phyloP scores from a whole-genome alignment of 139 green algal genomes.

The Picochlorum sp. region DNA sequence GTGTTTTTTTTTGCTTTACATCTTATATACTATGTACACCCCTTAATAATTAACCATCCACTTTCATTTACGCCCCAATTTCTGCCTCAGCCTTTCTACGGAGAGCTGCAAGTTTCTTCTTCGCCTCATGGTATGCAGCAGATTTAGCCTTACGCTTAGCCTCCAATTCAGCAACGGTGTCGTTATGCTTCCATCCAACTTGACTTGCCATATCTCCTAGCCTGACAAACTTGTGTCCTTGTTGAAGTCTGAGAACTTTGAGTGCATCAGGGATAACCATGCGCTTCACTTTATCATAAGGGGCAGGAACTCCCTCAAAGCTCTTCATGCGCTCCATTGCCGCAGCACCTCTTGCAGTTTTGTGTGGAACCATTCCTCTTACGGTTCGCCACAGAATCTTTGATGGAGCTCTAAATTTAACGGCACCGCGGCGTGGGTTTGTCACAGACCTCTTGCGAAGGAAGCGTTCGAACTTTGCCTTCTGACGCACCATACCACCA shows the following conservation, averaged over 20 bases:
- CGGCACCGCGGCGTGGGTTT: slow-evolving; percentile 81
- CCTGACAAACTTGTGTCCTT: slow-evolving; percentile 70
- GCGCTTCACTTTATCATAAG: slow-evolving; percentile 65
- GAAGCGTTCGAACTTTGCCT: slow-evolving; percentile 94
- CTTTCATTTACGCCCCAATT: background rate
- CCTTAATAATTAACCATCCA: background rate
- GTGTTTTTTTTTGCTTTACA: background rate
- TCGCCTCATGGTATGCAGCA: slow-evolving; percentile 67
- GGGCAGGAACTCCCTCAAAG: slow-evolving; percentile 88
- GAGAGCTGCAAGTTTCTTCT: slow-evolving; percentile 61
- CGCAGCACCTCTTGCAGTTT: slow-evolving; percentile 81
- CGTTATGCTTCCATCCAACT: slow-evolving; percentile 95
- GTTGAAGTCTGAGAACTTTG: slow-evolving; percentile 86
- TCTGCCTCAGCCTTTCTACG: slow-evolving; percentile 56
- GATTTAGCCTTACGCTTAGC: slow-evolving; percentile 78
- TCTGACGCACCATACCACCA: slow-evolving; percentile 92
- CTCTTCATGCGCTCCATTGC: slow-evolving; percentile 92
- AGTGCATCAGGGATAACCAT: slow-evolving; percentile 95
- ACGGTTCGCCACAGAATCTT: slow-evolving; percentile 88
- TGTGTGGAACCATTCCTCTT: slow-evolving; percentile 96
- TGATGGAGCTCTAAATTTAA: slow-evolving; percentile 87
- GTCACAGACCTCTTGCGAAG: slow-evolving; percentile 89
- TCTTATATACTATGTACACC: too few relatives aligned
- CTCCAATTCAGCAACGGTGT: slow-evolving; percentile 78
- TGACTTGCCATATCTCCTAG: slow-evolving; percentile 24